Conservation (phyloP, 1,139 yeast genomes). For the Saccharomyces uvarum region DNA sequence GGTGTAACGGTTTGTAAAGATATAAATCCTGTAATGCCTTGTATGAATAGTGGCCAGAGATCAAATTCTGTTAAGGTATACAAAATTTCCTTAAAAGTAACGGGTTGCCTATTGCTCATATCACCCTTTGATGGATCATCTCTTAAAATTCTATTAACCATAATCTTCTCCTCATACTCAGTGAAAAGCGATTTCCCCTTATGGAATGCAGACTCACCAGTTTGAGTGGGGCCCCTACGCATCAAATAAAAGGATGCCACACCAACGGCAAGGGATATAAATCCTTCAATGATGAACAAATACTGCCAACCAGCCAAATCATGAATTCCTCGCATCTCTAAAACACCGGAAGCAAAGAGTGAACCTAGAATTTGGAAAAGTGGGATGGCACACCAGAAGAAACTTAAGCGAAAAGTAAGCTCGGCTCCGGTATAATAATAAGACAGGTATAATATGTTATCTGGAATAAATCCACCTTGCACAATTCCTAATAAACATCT, state of each 20-base stretch:
- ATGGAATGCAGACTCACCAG: neutral
- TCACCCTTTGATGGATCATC: conserved; percentile 64
- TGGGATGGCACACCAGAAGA: conserved; percentile 42
- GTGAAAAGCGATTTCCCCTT: neutral
- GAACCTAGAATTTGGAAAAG: conserved; percentile 36
- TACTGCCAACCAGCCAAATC: neutral
- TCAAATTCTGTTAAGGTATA: neutral
- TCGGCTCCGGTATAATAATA: conserved; percentile 47
- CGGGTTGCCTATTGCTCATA: conserved; percentile 57
- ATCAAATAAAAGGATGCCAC: neutral
- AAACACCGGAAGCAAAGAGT: conserved; percentile 25
- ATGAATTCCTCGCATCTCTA: neutral
- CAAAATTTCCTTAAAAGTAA: conserved; percentile 36
- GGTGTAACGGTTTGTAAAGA: conserved; percentile 35
- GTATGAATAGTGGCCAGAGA: neutral
- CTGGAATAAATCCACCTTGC: conserved; percentile 53
- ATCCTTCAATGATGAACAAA: neutral
- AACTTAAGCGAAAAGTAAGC: conserved; percentile 44
- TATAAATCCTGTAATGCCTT: conserved; percentile 36
- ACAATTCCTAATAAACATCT: conserved; percentile 42
- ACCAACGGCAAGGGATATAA: neutral
- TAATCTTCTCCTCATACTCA: conserved; percentile 50
- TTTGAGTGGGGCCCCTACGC: neutral
- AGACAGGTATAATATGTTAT: conserved; percentile 44
- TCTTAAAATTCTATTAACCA: conserved; percentile 51